A percentile compares a stretch with the other conserved stretches of the same genome.
These are phyloP conservation scores for Talaromyces adpressus DNA, from an alignment of 495 filamentous ascomycete genomes.

Conservation along the genomic window DNA sequence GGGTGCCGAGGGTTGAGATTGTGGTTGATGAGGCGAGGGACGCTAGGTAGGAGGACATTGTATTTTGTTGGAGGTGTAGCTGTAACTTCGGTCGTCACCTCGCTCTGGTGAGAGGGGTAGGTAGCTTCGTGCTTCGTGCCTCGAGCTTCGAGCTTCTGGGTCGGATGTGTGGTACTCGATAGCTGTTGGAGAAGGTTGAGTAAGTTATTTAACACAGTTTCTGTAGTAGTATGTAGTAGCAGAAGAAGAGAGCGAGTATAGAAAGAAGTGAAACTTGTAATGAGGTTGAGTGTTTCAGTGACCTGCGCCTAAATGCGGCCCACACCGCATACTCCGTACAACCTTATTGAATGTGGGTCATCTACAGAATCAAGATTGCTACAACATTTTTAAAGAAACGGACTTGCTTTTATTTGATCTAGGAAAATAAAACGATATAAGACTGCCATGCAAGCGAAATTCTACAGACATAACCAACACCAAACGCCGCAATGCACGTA, in stretches of 20 bases:
- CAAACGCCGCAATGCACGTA: constrained; percentile 29
- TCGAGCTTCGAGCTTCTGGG: background rate
- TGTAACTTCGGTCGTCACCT: background rate
- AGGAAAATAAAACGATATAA: background rate
- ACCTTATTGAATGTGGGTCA: background rate
- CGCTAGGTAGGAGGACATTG: constrained; percentile 74
- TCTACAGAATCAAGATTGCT: background rate
- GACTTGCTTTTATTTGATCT: constrained; percentile 2
- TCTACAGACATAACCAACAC: background rate
- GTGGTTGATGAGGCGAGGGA: constrained; percentile 56
- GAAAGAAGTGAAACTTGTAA: background rate
- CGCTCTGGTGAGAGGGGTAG: background rate
- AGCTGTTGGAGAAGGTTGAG: no score
- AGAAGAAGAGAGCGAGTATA: background rate
- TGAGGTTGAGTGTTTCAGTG: constrained; percentile 2
- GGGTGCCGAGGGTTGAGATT: constrained; percentile 70
- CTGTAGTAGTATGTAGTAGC: no score
- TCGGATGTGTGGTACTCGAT: background rate
- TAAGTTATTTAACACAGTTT: no score
- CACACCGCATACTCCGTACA: constrained; percentile 3
- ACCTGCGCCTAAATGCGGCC: background rate
- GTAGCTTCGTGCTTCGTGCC: background rate
- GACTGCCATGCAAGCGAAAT: background rate
- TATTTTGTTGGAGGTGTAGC: constrained; percentile 13
- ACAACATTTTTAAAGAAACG: background rate